These are phyloP conservation scores for Colletotrichum sojae DNA, from an alignment of 2,329 filamentous ascomycete genomes.

Conservation along the genomic window DNA sequence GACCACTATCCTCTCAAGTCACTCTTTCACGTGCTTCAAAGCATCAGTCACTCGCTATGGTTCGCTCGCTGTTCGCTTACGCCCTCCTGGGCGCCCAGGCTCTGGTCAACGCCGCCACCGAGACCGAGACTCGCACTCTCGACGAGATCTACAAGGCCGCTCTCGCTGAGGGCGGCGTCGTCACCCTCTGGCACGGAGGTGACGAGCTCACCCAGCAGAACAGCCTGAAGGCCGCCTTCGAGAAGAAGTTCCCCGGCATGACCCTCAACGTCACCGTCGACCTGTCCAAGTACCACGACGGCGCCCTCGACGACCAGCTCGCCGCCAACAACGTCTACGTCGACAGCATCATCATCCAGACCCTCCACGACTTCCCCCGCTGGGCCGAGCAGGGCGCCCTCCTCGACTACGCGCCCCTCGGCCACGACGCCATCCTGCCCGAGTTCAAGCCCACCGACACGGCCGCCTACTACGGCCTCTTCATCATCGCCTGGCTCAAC, in stretches of 20 bases:
- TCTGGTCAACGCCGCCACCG: constrained; percentile 36
- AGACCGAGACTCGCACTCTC: constrained; percentile 60
- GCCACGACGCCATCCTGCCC: constrained; percentile 59
- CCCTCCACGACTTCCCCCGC: constrained; percentile 64
- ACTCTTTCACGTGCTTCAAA: background rate
- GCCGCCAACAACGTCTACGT: constrained; percentile 54
- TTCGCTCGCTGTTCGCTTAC: constrained; percentile 23
- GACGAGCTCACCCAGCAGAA: constrained; percentile 59
- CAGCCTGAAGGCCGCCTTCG: constrained; percentile 58
- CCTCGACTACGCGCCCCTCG: constrained; percentile 63
- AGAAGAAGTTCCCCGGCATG: constrained; percentile 62
- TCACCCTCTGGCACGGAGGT: constrained; percentile 65
- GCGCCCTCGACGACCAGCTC: constrained; percentile 61
- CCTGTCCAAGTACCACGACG: constrained; percentile 69
- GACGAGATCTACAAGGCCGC: constrained; percentile 66
- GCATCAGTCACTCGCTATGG: constrained; percentile 23
- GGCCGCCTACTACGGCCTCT: constrained; percentile 58
- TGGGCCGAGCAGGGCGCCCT: constrained; percentile 64
- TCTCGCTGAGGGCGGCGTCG: constrained; percentile 59
- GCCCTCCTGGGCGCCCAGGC: constrained; percentile 29
- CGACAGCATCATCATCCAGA: constrained; percentile 65
- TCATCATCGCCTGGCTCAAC: constrained; percentile 55
- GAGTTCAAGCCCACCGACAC: constrained; percentile 58
- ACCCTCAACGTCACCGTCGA: constrained; percentile 68
- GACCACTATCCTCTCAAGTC: background rate